Base-by-base conservation (phyloP, 2,329 filamentous ascomycete genomes). In the Penicillium nordicum region DNA sequence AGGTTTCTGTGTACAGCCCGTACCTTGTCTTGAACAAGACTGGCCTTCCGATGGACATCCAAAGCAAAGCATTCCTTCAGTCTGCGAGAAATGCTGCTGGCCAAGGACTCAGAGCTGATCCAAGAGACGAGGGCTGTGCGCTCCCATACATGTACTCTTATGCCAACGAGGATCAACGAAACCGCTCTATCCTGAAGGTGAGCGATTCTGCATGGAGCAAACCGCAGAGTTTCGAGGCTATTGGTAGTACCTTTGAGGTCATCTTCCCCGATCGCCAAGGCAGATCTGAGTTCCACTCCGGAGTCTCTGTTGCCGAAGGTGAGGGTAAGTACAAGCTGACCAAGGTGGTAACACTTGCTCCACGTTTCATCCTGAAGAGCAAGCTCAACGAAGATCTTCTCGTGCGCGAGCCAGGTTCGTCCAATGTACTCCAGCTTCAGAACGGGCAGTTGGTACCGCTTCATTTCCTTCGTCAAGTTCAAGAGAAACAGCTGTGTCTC, bases 321-420 rank as follows among this genome's bases (percentile, higher is more conserved):
- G 89, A 96, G 68, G 94, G 94, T 67, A 99, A 99, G 75, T 99
- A 97, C 79, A 97, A 96, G 74, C 81, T 99, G 79, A 95, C 91
- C 18, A 97, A 96, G 77, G 89, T 97, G 12, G 90, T 99, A 27
- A 97, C 92, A 0, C 84, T 99, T 40, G 87, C 94, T 0, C 94
- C 95, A 27, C 85, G 94, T 25, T 99, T 96, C 69, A 88, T 99
- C 52, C 80, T 99, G 62, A 92, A 96, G 73, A 99, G 97, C 78
- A 93, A 92, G 74, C 81, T 97, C 53, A 87, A 84, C 29, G 93
- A 99, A 70, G 89, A 94, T 55, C 84, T 99, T 58, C 86, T 94
- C 66, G 88, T 97, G 29, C 87, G 94, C 41, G 94, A 99, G 72
- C 91, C 93, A 12, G 93, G 92, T 40, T 96, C 93, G 1, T 92